Percentiles rank a stretch among this genome's conserved stretches.
Evolutionary conservation across 805 yeast species (phyloP).

Genomic region (Blastobotrys terrestris): DNA sequence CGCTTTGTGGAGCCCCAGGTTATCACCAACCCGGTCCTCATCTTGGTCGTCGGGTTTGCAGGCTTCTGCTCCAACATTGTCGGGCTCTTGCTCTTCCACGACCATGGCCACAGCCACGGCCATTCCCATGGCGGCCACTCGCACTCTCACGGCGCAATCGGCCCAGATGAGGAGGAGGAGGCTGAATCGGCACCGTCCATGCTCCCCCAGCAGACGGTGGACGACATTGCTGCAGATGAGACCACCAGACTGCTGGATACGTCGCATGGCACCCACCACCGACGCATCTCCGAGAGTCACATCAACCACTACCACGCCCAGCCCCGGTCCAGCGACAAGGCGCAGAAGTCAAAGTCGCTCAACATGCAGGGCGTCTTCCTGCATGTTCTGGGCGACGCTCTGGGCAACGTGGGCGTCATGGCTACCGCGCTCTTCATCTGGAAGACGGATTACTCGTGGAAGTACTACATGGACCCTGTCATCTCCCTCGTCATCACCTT

Average conservation of each 20-base stretch:
- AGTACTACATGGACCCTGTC: conserved; percentile 76
- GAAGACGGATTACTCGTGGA: conserved; percentile 89
- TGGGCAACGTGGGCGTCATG: conserved; percentile 93
- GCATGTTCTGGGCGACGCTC: conserved; percentile 93
- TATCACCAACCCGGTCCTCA: conserved; percentile 75
- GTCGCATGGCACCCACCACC: conserved; percentile 3
- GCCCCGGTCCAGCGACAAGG: conserved; percentile 17
- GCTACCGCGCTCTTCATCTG: conserved; percentile 84
- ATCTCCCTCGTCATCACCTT: conserved; percentile 80
- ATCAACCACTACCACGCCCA: conserved; percentile 29
- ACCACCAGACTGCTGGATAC: conserved; percentile 30
- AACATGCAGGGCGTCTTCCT: conserved; percentile 96
- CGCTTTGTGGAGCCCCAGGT: conserved; percentile 76
- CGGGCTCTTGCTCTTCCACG: conserved; percentile 86
- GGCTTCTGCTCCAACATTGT: conserved; percentile 79
- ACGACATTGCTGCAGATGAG: conserved; percentile 7
- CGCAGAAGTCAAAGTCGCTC: conserved; percentile 45
- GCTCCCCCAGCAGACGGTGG: conserved; percentile 45
- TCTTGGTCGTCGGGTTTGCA: conserved; percentile 72
- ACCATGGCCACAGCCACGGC: conserved; percentile 54
- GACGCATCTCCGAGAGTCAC: conserved; percentile 19
- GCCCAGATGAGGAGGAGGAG: neutral
- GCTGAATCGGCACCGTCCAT: neutral
- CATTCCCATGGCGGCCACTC: conserved; percentile 20
- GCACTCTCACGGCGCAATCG: conserved; percentile 13